Evolutionary conservation across 2,329 filamentous ascomycete species (phyloP), one percentile per base, ranked within the genome.

Genomic region (Phaeomoniella chlamydospora): DNA sequence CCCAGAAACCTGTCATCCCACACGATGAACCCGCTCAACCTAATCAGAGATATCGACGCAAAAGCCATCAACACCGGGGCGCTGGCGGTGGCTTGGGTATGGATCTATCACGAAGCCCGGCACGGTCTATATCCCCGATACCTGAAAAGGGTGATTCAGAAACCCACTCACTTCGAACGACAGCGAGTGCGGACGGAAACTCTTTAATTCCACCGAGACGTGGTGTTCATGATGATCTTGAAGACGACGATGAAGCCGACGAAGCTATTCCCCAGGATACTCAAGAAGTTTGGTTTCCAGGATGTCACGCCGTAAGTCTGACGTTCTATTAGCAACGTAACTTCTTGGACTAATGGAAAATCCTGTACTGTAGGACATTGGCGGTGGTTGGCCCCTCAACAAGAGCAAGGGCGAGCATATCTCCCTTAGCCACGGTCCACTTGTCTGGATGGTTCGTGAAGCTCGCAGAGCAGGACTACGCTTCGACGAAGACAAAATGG

Each of bases 261-360:
- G 48, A 49, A 3, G 49, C 49, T 12, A 35, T 29, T 43, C 33
- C 34, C 43, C 41, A 3, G 55, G 59, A 40, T n/a, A n/a, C n/a
- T n/a, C n/a, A n/a, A n/a, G 83, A 90, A 48, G 70, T 88, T 5
- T 64, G 61, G 61, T 90, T 90, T 47, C 67, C 81, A 0, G 83
- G 83, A 5, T 76, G 77, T 9, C 83, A 92, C 43, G 82, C n/a
- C n/a, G n/a, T n/a, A n/a, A n/a, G n/a, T n/a, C n/a, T n/a, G n/a
- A n/a, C n/a, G n/a, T n/a, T n/a, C n/a, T n/a, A n/a, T n/a, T n/a
- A n/a, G n/a, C n/a, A n/a, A n/a, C n/a, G n/a, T n/a, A n/a, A n/a
- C n/a, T n/a, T n/a, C n/a, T n/a, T n/a, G n/a, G n/a, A n/a, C n/a
- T n/a, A n/a, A n/a, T n/a, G n/a, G n/a, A n/a, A n/a, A n/a, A n/a